phyloP scores from a whole-genome alignment of 2,329 filamentous ascomycete genomes.

The Phyllosticta citriasiana region DNA sequence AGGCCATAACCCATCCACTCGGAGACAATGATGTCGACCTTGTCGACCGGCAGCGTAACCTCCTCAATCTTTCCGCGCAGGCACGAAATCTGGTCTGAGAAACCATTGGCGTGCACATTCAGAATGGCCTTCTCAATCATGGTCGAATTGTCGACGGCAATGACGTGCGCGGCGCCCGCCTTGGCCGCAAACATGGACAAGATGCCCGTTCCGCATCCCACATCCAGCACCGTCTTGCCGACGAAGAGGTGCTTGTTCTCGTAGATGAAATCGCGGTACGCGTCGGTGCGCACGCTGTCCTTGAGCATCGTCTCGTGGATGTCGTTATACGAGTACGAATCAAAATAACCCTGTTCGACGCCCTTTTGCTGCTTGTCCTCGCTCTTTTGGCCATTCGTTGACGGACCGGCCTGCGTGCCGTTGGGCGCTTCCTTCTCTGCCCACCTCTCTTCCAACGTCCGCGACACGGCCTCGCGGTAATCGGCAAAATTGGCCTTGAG shows the following conservation, averaged over 20 bases:
- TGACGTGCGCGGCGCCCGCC: constrained; percentile 75
- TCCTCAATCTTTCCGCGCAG: constrained; percentile 83
- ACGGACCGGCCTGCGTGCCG: constrained; percentile 18
- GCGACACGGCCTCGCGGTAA: constrained; percentile 25
- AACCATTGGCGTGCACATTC: constrained; percentile 72
- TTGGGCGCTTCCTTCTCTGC: constrained; percentile 25
- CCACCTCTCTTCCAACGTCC: constrained; percentile 20
- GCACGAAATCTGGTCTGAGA: constrained; percentile 65
- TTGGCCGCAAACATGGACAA: constrained; percentile 90
- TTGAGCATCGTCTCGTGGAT: constrained; percentile 97
- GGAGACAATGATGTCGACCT: constrained; percentile 90
- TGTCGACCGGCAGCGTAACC: constrained; percentile 58
- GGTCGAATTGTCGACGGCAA: constrained; percentile 84
- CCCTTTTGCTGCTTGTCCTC: constrained; percentile 34
- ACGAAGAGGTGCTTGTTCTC: constrained; percentile 79
- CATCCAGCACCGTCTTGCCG: constrained; percentile 79
- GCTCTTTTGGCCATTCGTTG: constrained; percentile 4
- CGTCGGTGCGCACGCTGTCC: constrained; percentile 76
- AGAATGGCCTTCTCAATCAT: constrained; percentile 81
- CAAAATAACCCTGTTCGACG: constrained; percentile 50
- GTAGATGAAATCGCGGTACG: constrained; percentile 93
- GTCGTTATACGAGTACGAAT: constrained; percentile 59
- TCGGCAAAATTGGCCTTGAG: constrained; percentile 32
- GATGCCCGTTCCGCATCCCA: constrained; percentile 76
- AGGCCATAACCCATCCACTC: constrained; percentile 98